phyloP scores from a whole-genome alignment of 1,284 basidiomycete genomes.

The Vanrija humicola region DNA sequence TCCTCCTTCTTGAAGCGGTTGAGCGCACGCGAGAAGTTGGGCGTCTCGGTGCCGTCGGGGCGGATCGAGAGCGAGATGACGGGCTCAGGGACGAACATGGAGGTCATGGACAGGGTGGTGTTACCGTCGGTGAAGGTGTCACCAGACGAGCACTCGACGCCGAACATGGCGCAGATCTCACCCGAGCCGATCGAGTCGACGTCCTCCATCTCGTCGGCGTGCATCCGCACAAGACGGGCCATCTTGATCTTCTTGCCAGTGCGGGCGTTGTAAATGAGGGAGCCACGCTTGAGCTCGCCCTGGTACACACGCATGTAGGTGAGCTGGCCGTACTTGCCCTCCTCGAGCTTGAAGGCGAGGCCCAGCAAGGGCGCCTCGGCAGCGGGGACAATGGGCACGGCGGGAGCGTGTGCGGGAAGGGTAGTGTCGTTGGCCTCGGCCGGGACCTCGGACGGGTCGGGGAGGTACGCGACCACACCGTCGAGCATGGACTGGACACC shows the following conservation, averaged over 20 bases:
- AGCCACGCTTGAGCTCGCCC: slow-evolving; percentile 80
- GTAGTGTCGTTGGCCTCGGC: slow-evolving; percentile 80
- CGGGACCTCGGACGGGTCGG: slow-evolving; percentile 77
- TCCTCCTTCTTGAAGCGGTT: slow-evolving; percentile 99
- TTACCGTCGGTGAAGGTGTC: slow-evolving; percentile 97
- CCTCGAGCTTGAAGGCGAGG: slow-evolving; percentile 97
- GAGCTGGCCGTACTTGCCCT: slow-evolving; percentile 93
- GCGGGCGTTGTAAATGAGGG: slow-evolving; percentile 84
- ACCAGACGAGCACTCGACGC: slow-evolving; percentile 96
- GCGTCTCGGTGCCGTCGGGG: slow-evolving; percentile 85
- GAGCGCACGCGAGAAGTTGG: slow-evolving; percentile 93
- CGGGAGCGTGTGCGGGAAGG: slow-evolving; percentile 62
- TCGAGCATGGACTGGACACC: slow-evolving; percentile 92
- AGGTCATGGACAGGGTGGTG: slow-evolving; percentile 85
- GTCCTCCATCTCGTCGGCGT: slow-evolving; percentile 99
- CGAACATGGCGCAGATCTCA: slow-evolving; percentile 99
- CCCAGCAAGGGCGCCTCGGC: slow-evolving; percentile 84
- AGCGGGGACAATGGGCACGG: slow-evolving; percentile 72
- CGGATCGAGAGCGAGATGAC: slow-evolving; percentile 95
- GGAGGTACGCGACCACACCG: slow-evolving; percentile 92
- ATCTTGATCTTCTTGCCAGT: slow-evolving; percentile 98
- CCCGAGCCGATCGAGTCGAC: slow-evolving; percentile 93
- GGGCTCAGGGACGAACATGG: slow-evolving; percentile 98
- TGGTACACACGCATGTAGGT: slow-evolving; percentile 99
- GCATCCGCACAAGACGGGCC: slow-evolving; percentile 96